These are phyloP conservation scores for Neospora caninum DNA, from an alignment of 169 alveolate species.

Conservation along the genomic window DNA sequence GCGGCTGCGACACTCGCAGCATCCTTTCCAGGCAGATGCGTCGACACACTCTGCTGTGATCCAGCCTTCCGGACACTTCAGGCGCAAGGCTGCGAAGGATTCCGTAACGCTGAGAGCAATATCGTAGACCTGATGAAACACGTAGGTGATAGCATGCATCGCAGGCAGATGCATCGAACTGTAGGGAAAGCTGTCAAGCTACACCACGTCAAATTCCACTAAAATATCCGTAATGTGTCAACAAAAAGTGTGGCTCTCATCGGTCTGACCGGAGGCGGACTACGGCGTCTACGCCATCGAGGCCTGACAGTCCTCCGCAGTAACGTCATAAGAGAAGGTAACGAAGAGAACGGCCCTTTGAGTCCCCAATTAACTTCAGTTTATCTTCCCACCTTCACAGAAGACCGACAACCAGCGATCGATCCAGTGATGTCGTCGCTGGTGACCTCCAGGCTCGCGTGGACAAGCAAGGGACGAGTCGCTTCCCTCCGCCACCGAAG, in stretches of 20 bases:
- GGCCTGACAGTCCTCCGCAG: too few species aligned
- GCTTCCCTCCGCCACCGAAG: not conserved
- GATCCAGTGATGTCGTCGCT: not conserved
- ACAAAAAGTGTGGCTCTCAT: too few species aligned
- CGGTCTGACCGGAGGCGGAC: too few species aligned
- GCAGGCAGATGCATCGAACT: too few species aligned
- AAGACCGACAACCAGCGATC: not conserved
- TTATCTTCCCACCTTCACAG: not conserved
- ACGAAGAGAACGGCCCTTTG: too few species aligned
- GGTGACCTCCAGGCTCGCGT: not conserved
- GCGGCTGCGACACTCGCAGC: conserved; percentile 1
- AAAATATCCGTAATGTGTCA: not conserved
- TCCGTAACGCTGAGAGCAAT: conserved; percentile 15
- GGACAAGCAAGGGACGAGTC: not conserved
- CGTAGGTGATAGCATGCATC: too few species aligned
- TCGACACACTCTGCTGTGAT: conserved; percentile 26
- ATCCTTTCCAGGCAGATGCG: conserved; percentile 7
- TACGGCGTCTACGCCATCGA: too few species aligned
- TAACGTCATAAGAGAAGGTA: too few species aligned
- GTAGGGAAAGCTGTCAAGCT: too few species aligned
- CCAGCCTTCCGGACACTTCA: conserved; percentile 25
- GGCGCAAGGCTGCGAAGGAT: not conserved
- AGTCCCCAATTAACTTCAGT: too few species aligned
- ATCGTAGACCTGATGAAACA: conserved; percentile 17
- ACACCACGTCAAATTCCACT: not conserved